Conservation (phyloP, 345 rosid genomes). For the Eucalyptus regnans region DNA sequence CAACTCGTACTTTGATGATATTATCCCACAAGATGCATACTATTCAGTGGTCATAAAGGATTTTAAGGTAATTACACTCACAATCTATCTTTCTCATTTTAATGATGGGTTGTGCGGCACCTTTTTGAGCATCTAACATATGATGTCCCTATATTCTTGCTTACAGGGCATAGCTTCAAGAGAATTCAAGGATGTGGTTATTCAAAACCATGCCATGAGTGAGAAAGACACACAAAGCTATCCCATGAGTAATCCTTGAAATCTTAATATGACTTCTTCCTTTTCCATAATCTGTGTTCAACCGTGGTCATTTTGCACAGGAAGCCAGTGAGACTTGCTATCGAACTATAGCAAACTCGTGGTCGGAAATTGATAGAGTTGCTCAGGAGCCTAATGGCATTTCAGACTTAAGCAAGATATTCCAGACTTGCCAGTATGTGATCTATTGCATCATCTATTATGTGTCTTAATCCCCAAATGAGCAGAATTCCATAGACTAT, state of each 20-base stretch:
- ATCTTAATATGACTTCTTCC: not conserved
- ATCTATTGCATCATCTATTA: not conserved
- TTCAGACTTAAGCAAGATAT: not conserved
- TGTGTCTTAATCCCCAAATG: not conserved
- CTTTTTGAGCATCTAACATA: not conserved
- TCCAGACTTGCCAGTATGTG: not conserved
- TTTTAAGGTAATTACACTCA: not conserved
- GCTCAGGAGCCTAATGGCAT: not conserved
- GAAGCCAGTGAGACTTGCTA: not conserved
- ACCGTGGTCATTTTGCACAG: not conserved
- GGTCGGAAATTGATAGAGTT: not conserved
- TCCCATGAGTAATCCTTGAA: not conserved
- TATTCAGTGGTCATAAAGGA: not conserved
- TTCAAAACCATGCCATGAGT: not conserved
- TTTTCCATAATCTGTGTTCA: too few relatives aligned
- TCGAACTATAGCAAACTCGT: not conserved
- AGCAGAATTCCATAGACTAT: not conserved
- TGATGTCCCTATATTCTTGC: not conserved
- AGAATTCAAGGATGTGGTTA: not conserved
- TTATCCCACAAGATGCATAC: not conserved
- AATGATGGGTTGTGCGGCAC: not conserved
- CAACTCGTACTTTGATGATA: not conserved
- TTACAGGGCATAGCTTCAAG: not conserved
- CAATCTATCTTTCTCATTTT: not conserved
- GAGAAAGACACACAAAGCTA: not conserved